These are phyloP conservation scores for Solanum rostratum DNA, from an alignment of 257 asterid genomes.

Conservation along the genomic window DNA sequence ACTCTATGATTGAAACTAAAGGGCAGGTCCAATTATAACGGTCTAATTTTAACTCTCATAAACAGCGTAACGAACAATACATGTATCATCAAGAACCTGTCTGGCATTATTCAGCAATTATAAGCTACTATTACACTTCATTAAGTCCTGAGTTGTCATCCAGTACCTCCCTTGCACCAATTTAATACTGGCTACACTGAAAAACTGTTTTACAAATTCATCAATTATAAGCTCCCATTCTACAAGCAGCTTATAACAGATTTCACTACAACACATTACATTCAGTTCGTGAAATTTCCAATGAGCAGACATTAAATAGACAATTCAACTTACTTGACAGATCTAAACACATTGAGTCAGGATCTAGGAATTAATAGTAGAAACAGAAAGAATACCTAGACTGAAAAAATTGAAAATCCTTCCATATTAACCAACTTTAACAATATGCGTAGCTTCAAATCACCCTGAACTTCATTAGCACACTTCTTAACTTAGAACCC, in stretches of 20 bases:
- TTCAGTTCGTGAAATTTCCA: not conserved
- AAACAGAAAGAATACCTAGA: not conserved
- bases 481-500: not conserved
- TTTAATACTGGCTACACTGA: not conserved
- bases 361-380: not conserved
- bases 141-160: not conserved
- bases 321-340: not conserved
- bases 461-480: not conserved
- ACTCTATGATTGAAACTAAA: not conserved
- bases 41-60: not conserved
- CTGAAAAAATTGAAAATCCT: not conserved
- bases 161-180: not conserved
- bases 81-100: not conserved
- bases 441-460: not conserved
- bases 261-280: not conserved
- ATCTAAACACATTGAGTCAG: not conserved
- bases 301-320: not conserved
- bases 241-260: not conserved
- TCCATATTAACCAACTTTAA: not conserved
- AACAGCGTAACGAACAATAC: not conserved
- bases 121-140: too few relatives aligned
- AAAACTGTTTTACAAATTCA: not conserved
- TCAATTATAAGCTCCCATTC: not conserved
- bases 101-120: not conserved
- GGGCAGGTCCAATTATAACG: not conserved